phyloP scores from a whole-genome alignment of 805 yeast genomes.

The Jamesozyma rosinii region DNA sequence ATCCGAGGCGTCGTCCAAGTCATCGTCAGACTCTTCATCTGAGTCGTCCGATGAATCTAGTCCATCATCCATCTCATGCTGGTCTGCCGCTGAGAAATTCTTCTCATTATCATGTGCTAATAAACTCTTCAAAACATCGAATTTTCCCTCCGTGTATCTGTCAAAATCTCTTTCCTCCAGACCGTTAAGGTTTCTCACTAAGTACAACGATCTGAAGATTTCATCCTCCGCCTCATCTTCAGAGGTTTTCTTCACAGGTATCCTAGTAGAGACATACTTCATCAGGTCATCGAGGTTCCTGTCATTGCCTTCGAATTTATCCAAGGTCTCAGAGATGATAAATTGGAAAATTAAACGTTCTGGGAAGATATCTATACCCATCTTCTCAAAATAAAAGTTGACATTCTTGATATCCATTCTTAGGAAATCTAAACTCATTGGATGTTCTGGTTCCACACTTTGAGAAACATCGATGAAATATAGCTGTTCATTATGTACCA shows the following conservation, averaged over 20 bases:
- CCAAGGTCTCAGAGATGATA: constrained; percentile 46
- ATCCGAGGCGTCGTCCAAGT: constrained; percentile 25
- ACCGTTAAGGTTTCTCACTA: constrained; percentile 72
- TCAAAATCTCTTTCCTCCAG: constrained; percentile 84
- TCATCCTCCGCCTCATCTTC: constrained; percentile 68
- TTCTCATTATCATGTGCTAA: constrained; percentile 37
- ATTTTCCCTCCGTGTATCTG: constrained; percentile 69
- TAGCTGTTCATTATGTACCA: constrained; percentile 68
- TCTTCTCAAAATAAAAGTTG: constrained; percentile 72
- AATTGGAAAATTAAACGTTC: constrained; percentile 77
- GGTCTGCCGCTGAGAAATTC: constrained; percentile 16
- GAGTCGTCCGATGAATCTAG: constrained; percentile 21
- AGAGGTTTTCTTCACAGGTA: constrained; percentile 49
- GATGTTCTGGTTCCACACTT: constrained; percentile 95
- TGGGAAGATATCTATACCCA: constrained; percentile 66
- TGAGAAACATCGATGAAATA: constrained; percentile 95
- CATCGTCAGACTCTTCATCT: constrained; percentile 24
- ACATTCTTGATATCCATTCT: constrained; percentile 97
- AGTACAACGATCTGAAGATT: constrained; percentile 70
- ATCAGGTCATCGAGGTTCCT: constrained; percentile 29
- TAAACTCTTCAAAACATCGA: constrained; percentile 62
- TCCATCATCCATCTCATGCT: constrained; percentile 18
- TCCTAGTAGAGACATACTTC: constrained; percentile 32
- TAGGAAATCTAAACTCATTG: constrained; percentile 87
- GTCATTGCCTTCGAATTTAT: constrained; percentile 32